Evolutionary conservation across 1,284 basidiomycete species (phyloP).

Genomic region (Coriolopsis trogii): DNA sequence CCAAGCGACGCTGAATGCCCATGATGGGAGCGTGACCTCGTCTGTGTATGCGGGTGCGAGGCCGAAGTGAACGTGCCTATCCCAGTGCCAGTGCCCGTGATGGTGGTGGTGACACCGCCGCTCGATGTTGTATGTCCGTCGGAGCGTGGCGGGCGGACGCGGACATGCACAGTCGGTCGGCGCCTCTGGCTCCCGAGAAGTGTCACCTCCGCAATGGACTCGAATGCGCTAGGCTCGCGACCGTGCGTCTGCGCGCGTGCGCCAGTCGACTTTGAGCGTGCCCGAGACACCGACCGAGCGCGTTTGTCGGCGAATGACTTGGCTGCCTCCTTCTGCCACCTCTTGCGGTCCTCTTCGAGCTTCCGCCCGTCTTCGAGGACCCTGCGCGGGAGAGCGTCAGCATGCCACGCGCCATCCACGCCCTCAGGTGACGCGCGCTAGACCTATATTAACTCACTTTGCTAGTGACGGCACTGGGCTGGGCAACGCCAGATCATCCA

Average conservation of each 20-base stretch:
- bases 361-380: constrained; percentile 65
- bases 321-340: constrained; percentile 66
- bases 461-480: constrained; percentile 63
- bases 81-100: constrained; percentile 20
- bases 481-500: constrained; percentile 60
- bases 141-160: constrained; percentile 23
- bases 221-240: constrained; percentile 42
- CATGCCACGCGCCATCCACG: constrained; percentile 3
- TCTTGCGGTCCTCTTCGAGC: constrained; percentile 60
- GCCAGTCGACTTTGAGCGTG: constrained; percentile 61
- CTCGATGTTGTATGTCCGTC: constrained; percentile 21
- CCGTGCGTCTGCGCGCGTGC: constrained; percentile 28
- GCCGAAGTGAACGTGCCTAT: constrained; percentile 24
- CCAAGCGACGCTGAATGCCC: constrained; percentile 36
- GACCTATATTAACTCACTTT: constrained; percentile 44
- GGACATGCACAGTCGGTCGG: constrained; percentile 49
- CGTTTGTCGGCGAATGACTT: constrained; percentile 67
- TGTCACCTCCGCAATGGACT: constrained; percentile 62
- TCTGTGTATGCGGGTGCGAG: constrained; percentile 44
- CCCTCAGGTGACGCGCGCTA: constrained; percentile 1
- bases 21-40: constrained; percentile 34
- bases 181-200: constrained; percentile 63
- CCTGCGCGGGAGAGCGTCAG: constrained; percentile 38
- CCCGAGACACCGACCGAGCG: constrained; percentile 60
- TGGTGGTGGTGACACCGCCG: constrained; percentile 15